phyloP scores from a whole-genome alignment of 257 asterid genomes.

The Solanum pinnatisectum region DNA sequence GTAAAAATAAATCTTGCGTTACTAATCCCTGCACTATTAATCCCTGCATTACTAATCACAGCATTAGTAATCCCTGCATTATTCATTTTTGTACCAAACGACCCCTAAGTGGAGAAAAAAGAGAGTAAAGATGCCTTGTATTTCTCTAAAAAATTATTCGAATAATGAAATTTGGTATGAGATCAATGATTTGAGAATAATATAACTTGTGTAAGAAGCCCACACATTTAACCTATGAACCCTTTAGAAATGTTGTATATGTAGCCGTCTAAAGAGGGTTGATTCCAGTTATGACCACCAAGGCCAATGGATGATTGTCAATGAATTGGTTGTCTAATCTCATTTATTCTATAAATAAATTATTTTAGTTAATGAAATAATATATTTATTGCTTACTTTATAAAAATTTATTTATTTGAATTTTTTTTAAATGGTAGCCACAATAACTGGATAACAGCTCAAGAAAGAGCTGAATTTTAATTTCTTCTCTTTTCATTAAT shows the following conservation, averaged over 20 bases:
- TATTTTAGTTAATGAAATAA: not conserved
- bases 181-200: not conserved
- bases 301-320: not conserved
- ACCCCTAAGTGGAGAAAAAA: not conserved
- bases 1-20: too few species aligned
- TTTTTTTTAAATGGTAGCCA: not conserved
- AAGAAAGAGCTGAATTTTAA: not conserved
- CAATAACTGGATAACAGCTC: not conserved
- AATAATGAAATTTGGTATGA: not conserved
- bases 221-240: not conserved
- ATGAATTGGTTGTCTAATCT: not conserved
- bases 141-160: too few species aligned
- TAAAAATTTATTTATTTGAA: too few species aligned
- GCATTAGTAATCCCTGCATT: too few species aligned
- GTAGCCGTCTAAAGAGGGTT: not conserved
- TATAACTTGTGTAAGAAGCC: not conserved
- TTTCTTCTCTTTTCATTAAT: not conserved
- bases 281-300: not conserved
- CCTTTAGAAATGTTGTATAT: not conserved
- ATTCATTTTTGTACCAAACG: too few species aligned
- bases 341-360: not conserved
- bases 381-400: too few species aligned
- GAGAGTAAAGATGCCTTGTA: not conserved
- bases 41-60: too few species aligned
- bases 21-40: too few species aligned